phyloP scores from a whole-genome alignment of 148 eudicot genomes.

The Gaultheria prostrata region DNA sequence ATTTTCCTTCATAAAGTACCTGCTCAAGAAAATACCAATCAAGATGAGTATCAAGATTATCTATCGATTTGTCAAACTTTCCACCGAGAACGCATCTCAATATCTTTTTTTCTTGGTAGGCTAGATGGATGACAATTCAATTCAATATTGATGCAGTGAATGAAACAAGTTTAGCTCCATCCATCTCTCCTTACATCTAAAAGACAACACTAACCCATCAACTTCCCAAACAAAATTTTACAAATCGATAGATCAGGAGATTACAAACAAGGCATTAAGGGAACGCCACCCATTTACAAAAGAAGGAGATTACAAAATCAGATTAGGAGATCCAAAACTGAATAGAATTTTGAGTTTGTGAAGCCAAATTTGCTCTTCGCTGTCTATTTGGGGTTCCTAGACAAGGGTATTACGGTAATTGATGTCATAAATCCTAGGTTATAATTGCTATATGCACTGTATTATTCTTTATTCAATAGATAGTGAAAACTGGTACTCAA shows the following conservation, averaged over 20 bases:
- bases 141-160: not conserved
- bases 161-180: not conserved
- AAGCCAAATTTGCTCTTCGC: too few relatives aligned
- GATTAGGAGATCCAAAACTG: not conserved
- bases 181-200: not conserved
- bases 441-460: too few relatives aligned
- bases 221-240: too few relatives aligned
- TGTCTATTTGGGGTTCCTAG: too few relatives aligned
- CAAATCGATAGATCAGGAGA: too few relatives aligned
- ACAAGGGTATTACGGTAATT: too few relatives aligned
- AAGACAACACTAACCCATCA: not conserved
- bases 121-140: not conserved
- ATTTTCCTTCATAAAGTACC: constrained; percentile 20
- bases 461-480: too few relatives aligned
- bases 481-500: too few relatives aligned
- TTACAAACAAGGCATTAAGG: too few relatives aligned
- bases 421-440: too few relatives aligned
- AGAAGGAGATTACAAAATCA: not conserved
- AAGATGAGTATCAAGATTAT: not conserved
- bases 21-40: constrained; percentile 1
- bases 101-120: not conserved
- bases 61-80: not conserved
- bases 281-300: too few relatives aligned
- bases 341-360: too few relatives aligned
- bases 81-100: not conserved